A percentile compares a stretch with the other conserved stretches of the same genome.
These are phyloP conservation scores for Begonia fuchsioides DNA, from an alignment of 306 rosid species.

Conservation along the genomic window DNA sequence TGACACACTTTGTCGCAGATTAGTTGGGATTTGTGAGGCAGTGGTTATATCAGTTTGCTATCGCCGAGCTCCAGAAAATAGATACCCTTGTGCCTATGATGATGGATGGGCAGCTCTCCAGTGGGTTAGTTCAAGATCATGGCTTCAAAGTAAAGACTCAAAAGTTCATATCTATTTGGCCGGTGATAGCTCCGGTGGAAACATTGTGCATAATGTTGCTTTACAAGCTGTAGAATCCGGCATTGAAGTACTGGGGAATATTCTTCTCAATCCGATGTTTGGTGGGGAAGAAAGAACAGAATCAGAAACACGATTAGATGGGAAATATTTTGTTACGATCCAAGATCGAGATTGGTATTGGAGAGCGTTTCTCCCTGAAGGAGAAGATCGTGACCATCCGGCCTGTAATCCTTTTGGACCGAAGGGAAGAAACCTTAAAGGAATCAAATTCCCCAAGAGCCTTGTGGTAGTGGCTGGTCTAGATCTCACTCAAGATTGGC, in stretches of 20 bases:
- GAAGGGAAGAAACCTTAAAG: constrained; percentile 42
- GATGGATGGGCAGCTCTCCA: constrained; percentile 79
- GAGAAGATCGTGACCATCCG: constrained; percentile 86
- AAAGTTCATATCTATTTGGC: constrained; percentile 70
- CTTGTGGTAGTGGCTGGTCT: constrained; percentile 93
- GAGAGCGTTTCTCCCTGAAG: constrained; percentile 96
- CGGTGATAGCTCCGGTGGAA: constrained; percentile 97
- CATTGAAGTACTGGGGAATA: constrained; percentile 66
- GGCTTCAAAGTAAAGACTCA: constrained; percentile 79
- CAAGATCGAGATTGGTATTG: constrained; percentile 94
- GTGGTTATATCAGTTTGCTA: constrained; percentile 82
- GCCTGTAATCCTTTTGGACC: constrained; percentile 96
- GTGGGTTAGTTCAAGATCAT: constrained; percentile 67
- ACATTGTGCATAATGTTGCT: constrained; percentile 91
- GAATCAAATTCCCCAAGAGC: constrained; percentile 67
- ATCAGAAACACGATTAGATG: constrained; percentile 64
- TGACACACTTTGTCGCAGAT: constrained; percentile 71
- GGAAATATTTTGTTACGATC: constrained; percentile 71
- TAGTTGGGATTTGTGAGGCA: constrained; percentile 69
- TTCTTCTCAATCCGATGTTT: constrained; percentile 85
- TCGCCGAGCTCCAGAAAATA: constrained; percentile 78
- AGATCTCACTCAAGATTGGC: constrained; percentile 95
- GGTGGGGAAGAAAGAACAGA: constrained; percentile 77
- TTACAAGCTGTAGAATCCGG: constrained; percentile 47
- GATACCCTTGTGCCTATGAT: constrained; percentile 80